phyloP scores from a whole-genome alignment of 305 asterid species.

The Solanum aculeatissimum region DNA sequence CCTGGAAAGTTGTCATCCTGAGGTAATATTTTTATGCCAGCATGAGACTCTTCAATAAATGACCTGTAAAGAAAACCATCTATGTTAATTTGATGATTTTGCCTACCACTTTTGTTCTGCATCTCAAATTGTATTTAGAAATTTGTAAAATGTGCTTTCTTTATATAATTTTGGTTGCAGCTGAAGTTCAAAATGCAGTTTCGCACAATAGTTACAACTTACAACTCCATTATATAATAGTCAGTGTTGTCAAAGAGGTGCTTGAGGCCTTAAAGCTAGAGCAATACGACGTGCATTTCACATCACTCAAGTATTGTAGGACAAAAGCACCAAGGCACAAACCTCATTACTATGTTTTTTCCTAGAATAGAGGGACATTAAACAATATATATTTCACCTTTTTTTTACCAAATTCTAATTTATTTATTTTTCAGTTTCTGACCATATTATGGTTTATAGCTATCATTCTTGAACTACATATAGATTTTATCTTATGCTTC shows the following conservation, averaged over 20 bases:
- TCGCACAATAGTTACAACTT: background rate
- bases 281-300: background rate
- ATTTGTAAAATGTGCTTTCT: background rate
- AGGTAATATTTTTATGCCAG: conserved; percentile 79
- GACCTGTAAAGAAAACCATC: conserved; percentile 29
- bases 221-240: background rate
- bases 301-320: background rate
- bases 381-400: background rate
- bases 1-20: conserved; percentile 76
- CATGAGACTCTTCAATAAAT: conserved; percentile 71
- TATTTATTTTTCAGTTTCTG: background rate
- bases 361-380: background rate
- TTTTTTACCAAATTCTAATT: background rate
- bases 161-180: background rate
- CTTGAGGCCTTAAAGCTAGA: background rate
- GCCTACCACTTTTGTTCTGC: background rate
- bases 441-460: background rate
- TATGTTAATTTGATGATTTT: background rate
- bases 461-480: background rate
- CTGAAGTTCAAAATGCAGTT: background rate
- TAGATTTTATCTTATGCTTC: background rate
- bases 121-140: background rate
- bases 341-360: background rate
- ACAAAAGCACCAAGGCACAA: background rate
- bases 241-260: background rate